Percentiles rank a stretch among this genome's conserved stretches.
Conservation (phyloP, 2,329 filamentous ascomycete genomes). For the Trichophyton mentagrophytes region DNA sequence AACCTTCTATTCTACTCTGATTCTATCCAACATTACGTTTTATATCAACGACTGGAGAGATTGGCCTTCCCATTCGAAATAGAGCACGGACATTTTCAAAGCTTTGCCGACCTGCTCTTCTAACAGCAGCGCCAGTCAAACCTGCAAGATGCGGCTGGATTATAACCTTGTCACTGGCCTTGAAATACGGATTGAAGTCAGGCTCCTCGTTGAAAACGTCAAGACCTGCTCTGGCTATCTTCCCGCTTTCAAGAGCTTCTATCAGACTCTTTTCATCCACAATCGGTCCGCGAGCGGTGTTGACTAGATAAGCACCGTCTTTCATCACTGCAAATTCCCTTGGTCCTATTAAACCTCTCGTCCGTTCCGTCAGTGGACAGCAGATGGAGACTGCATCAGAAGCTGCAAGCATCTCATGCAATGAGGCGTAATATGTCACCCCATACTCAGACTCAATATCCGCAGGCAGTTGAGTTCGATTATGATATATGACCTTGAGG, state of each 20-base stretch:
- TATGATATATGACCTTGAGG: constrained; percentile 35
- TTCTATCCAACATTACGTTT: neutral
- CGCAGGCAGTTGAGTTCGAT: constrained; percentile 24
- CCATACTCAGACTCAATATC: constrained; percentile 26
- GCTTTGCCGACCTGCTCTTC: constrained; percentile 33
- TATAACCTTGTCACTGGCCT: constrained; percentile 30
- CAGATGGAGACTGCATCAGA: constrained; percentile 37
- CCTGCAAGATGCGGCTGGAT: constrained; percentile 37
- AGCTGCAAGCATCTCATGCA: constrained; percentile 29
- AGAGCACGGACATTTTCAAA: constrained; percentile 36
- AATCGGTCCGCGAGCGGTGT: constrained; percentile 40
- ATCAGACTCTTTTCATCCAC: constrained; percentile 40
- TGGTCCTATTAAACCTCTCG: constrained; percentile 29
- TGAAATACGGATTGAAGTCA: constrained; percentile 29
- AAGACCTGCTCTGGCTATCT: constrained; percentile 36
- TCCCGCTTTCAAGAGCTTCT: constrained; percentile 35
- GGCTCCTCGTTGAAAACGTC: constrained; percentile 39
- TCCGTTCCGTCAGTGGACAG: constrained; percentile 34
- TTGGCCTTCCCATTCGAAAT: constrained; percentile 29
- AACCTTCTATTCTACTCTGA: too few relatives aligned
- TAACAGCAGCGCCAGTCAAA: constrained; percentile 31
- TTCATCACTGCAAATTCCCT: constrained; percentile 38
- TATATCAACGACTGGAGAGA: constrained; percentile 25
- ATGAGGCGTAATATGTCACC: constrained; percentile 25
- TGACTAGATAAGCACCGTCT: constrained; percentile 36